phyloP scores from a whole-genome alignment of 495 filamentous ascomycete genomes.

The Podospora australis region DNA sequence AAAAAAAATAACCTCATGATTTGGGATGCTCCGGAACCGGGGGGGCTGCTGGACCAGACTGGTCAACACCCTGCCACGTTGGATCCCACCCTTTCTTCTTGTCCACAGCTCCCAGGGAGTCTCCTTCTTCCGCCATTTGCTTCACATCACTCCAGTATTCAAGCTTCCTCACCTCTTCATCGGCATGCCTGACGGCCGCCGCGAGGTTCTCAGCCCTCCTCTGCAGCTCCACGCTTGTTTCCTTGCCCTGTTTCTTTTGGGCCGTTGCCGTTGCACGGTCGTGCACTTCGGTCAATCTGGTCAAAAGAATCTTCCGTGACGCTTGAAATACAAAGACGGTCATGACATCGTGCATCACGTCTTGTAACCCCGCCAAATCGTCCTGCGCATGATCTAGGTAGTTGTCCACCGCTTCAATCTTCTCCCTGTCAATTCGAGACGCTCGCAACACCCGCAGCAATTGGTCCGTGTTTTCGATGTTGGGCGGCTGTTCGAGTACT shows the following conservation, averaged over 20 bases:
- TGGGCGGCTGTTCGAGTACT: constrained; percentile 16
- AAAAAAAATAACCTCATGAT: neutral
- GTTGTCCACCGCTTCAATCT: constrained; percentile 67
- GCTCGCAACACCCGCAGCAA: constrained; percentile 58
- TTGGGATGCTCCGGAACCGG: constrained; percentile 4
- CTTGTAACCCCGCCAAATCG: constrained; percentile 69
- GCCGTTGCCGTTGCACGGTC: constrained; percentile 38
- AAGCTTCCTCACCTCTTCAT: constrained; percentile 58
- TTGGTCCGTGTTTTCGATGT: constrained; percentile 58
- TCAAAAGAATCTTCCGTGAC: constrained; percentile 70
- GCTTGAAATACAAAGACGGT: constrained; percentile 79
- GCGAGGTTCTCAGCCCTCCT: constrained; percentile 47
- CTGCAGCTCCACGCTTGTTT: constrained; percentile 15
- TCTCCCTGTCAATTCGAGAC: constrained; percentile 82
- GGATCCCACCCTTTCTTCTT: constrained; percentile 39
- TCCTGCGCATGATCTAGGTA: constrained; percentile 77
- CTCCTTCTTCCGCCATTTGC: constrained; percentile 50
- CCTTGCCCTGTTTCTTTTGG: constrained; percentile 6
- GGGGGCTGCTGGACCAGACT: constrained; percentile 28
- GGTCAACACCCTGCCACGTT: constrained; percentile 38
- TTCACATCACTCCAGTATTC: constrained; percentile 75
- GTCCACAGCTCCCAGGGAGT: constrained; percentile 41
- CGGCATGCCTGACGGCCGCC: constrained; percentile 54
- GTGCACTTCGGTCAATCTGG: constrained; percentile 55
- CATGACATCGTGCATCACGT: constrained; percentile 82